phyloP scores from a whole-genome alignment of 129 eudicot genomes.

The Arctium lappa region DNA sequence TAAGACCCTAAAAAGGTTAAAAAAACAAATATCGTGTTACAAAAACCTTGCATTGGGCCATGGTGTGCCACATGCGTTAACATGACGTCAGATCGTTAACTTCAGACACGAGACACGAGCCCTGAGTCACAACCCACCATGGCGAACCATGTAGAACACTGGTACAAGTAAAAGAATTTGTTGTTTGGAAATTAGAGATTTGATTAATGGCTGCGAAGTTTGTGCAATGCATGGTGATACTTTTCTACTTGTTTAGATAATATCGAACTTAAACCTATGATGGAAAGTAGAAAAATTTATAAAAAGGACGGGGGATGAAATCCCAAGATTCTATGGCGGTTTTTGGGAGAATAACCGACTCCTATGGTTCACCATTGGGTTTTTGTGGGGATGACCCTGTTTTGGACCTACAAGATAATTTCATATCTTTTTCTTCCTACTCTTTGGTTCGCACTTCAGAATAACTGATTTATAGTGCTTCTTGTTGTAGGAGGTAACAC shows the following conservation, averaged over 20 bases:
- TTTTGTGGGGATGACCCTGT: neutral
- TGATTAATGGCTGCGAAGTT: neutral
- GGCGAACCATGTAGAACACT: no score
- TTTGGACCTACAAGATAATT: neutral
- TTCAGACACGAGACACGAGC: no score
- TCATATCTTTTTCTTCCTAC: neutral
- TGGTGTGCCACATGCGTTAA: no score
- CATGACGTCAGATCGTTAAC: no score
- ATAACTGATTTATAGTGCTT: neutral
- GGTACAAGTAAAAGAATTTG: neutral
- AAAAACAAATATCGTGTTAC: no score
- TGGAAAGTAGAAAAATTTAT: neutral
- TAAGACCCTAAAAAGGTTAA: no score
- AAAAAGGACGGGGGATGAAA: neutral
- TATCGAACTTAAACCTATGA: neutral
- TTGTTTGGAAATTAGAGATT: neutral
- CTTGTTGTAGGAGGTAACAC: slow-evolving; percentile 37
- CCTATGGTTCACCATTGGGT: neutral
- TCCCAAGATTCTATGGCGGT: neutral
- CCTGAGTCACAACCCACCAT: no score
- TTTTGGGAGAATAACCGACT: neutral
- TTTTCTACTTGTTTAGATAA: neutral
- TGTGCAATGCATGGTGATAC: neutral
- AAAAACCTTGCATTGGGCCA: no score
- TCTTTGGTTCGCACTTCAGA: neutral